Evolutionary conservation across 1,284 basidiomycete species (phyloP), one percentile per base, ranked within the genome.

Genomic region (Sanghuangporus baumii): DNA sequence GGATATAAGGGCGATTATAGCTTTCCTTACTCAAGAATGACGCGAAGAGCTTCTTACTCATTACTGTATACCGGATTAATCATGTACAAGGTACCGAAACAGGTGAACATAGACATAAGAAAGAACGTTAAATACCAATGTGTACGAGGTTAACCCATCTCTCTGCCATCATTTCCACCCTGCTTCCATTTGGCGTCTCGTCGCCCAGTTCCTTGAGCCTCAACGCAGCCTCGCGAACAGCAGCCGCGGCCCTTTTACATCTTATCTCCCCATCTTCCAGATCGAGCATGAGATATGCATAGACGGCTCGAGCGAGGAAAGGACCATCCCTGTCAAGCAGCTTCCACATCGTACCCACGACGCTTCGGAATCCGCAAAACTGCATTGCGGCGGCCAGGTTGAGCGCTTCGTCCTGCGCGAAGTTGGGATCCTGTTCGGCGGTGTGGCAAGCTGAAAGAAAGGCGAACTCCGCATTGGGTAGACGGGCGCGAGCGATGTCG

Each of bases 341-440:
- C n/a, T 65, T 61, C 76, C 76, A 78, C 66, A 78, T 66, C 37
- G 78, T 76, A n/a, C 75, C 78, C 9, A 79, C 68, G 0, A 78
- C 77, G 38, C 70, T 72, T 9, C 69, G 65, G 60, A 74, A 71
- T 7, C 76, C 77, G 9, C 67, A 66, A 52, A 75, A 75, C 57
- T 73, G 72, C 62, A 77, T 48, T 0, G 71, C 73, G 0, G 73
- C 72, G 4, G 74, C 71, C 8, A 78, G 71, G 64, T 77, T 74
- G 8, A 76, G 62, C 8, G 67, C 67, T 60, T 78, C 75, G 41
- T 76, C 73, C 1, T 70, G 71, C 20, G 51, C 31, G 23, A 18
- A n/a, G 12, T 26, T 12, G n/a, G 40, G 16, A 11, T 20, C 60
- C 16, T 61, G 65, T 26, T 58, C 59, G 23, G 62, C 69, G 36